Base-by-base conservation (phyloP, 1,284 basidiomycete genomes). In the Trametes versicolor region DNA sequence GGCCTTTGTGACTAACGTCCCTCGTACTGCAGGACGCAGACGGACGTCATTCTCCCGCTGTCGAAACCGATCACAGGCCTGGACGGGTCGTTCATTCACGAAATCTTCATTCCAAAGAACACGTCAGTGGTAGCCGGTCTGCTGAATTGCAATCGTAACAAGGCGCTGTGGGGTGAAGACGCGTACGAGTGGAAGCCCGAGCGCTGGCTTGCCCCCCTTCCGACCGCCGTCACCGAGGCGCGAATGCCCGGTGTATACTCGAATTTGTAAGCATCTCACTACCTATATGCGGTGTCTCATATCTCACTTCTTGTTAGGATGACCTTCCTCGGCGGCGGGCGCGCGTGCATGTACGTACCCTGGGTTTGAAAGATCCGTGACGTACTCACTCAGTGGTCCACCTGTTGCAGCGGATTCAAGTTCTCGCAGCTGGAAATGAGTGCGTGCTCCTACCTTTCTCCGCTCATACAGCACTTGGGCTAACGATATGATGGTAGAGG, bases 111-210 rank as follows among this genome's bases (percentile, higher is more conserved):
- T 8, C 58, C 61, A 8, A 63, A 67, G 39, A 62, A 64, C 32
- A 64, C 68, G 2, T 41, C 52, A 4, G 43, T 70, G 6, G 32
- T 72, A 8, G 39, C 67, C 4, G 64, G 69, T n/a, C 29, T 69
- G 21, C 41, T 67, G 48, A 69, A 65, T 13, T 66, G 61, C 47
- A 72, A 72, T 53, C 58, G 48, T 15, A 66, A 63, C 65, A 65
- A 65, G 53, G 58, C 62, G 7, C 32, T 71, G 13, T 72, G 71
- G 71, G 71, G 71, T 7, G 67, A 68, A n/a, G 71, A 72, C 23
- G 67, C 68, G 13, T 48, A 57, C 23, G 71, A 71, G 47, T 72
- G 71, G 71, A 71, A 68, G 58, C 71, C 71, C 7, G 68, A 71
- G 29, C 70, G 71, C 6, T 72, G 70, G 68, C 65, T 72, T 21